Base-by-base conservation (phyloP, 2,329 filamentous ascomycete genomes). In the Diaporthe aspalathi region DNA sequence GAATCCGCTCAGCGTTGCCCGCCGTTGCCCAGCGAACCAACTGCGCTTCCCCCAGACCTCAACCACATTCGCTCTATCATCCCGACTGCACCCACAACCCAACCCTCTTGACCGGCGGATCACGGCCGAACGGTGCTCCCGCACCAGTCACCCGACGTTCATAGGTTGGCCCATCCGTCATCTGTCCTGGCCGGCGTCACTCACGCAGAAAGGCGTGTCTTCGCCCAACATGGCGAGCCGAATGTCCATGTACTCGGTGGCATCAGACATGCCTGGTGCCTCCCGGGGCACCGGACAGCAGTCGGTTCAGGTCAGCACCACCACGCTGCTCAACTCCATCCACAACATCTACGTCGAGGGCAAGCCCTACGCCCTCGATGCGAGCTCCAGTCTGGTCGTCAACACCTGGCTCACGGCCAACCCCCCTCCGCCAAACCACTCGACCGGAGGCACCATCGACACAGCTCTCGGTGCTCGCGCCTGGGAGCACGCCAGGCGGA, bases 401-500 rank as follows among this genome's bases (percentile, higher is more conserved):
- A 98, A 98, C 83, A 98, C 94, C 70, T 98, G 95, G 95, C 88
- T 96, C 67, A 97, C 94, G 4, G 93, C 94, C 22, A 87, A 90
- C 35, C 93, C 93, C 75, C 84, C 88, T 29, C 90, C 91, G 49
- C 87, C 89, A 3, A 89, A 94, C 77, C 93, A 92, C 47, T 87
- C 88, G 70, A 85, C 86, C 57, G 93, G 93, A 66, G 93, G 93
- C 68, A 94, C 93, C 9, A 89, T 98, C 52, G 96, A 99, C 82
- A 83, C 89, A 52, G 89, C 92, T 27, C 83, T 99, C 65, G 93
- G 93, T 20, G 86, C 90, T 67, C 90, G 94, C 79, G 94, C 95
- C 3, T 99, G 96, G 95, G 96, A 99, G 83, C 96, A 99, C 85
- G 95, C 96, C 70, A 90, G 95, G 76, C 91, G 96, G 73, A 90